A percentile compares a stretch with the other conserved stretches of the same genome.
phyloP scores from a whole-genome alignment of 2,329 filamentous ascomycete species.

The Neoscytalidium dimidiatum region DNA sequence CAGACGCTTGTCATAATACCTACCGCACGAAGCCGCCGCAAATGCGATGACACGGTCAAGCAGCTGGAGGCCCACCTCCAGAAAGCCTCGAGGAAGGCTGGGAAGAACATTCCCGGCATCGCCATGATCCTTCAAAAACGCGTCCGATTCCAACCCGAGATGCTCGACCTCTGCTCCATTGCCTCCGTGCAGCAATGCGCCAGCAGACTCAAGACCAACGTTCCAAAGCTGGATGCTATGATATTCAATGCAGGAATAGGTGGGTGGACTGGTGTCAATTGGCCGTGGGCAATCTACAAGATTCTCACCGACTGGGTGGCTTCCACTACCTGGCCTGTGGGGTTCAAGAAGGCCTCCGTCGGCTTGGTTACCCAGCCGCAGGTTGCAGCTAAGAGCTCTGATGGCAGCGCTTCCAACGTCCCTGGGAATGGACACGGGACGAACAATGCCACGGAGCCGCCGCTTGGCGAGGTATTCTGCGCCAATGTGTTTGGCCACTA shows the following conservation, averaged over 20 bases:
- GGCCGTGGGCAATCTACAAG: conserved; percentile 58
- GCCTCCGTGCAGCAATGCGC: conserved; percentile 57
- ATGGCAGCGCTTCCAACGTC: conserved; percentile 25
- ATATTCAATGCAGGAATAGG: conserved; percentile 89
- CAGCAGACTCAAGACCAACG: conserved; percentile 52
- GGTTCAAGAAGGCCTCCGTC: conserved; percentile 68
- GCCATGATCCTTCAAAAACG: conserved; percentile 42
- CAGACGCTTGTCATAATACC: conserved; percentile 78
- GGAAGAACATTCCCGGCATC: conserved; percentile 39
- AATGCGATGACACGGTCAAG: conserved; percentile 71
- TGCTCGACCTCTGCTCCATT: conserved; percentile 59
- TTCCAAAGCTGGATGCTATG: conserved; percentile 75
- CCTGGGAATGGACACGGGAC: conserved; percentile 20
- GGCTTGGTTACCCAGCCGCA: conserved; percentile 60
- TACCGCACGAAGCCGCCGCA: conserved; percentile 75
- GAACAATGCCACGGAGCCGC: conserved; percentile 48
- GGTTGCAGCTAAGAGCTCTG: conserved; percentile 33
- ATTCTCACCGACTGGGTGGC: conserved; percentile 65
- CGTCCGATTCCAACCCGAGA: conserved; percentile 58
- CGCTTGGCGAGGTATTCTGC: conserved; percentile 80
- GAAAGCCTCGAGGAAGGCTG: conserved; percentile 42
- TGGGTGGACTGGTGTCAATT: conserved; percentile 81
- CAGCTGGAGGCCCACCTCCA: conserved; percentile 65
- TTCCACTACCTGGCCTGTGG: conserved; percentile 70
- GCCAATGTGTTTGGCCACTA: conserved; percentile 97